Conservation (phyloP, 2,329 filamentous ascomycete species). For the Beauveria caledonica region DNA sequence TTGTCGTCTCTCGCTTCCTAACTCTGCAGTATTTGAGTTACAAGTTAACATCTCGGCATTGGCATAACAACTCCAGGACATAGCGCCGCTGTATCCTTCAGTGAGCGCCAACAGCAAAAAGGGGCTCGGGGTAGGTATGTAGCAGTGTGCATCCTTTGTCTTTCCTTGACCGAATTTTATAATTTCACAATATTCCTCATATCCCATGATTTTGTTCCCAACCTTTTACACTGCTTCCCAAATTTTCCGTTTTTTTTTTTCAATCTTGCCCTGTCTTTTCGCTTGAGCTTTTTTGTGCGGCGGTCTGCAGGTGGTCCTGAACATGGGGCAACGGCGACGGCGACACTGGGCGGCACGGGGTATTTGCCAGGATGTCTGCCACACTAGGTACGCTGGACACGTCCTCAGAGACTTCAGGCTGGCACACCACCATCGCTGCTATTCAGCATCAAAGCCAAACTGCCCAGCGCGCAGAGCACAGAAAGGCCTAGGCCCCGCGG, state of each 20-base stretch:
- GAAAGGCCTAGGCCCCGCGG: background rate
- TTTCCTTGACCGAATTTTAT: background rate
- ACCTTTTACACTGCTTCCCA: background rate
- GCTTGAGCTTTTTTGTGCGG: conserved; percentile 9
- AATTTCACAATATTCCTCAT: background rate
- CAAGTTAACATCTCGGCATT: background rate
- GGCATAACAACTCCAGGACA: background rate
- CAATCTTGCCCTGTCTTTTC: conserved; percentile 2
- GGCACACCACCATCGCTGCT: background rate
- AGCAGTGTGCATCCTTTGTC: background rate
- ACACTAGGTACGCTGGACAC: background rate
- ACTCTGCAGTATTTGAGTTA: background rate
- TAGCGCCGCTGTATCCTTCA: background rate
- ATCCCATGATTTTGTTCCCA: background rate
- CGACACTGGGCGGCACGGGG: background rate
- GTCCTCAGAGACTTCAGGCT: background rate
- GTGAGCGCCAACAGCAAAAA: background rate
- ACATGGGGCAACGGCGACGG: background rate
- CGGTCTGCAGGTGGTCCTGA: conserved; percentile 2
- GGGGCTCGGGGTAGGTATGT: conserved; percentile 3
- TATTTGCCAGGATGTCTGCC: background rate
- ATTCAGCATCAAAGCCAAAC: background rate
- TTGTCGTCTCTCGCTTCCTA: background rate
- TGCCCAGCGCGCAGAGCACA: background rate
- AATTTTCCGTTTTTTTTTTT: background rate